Evolutionary conservation across 768 basidiomycete species (phyloP), one percentile per base, ranked within the genome.

Genomic region (Rhodotorula graminis): DNA sequence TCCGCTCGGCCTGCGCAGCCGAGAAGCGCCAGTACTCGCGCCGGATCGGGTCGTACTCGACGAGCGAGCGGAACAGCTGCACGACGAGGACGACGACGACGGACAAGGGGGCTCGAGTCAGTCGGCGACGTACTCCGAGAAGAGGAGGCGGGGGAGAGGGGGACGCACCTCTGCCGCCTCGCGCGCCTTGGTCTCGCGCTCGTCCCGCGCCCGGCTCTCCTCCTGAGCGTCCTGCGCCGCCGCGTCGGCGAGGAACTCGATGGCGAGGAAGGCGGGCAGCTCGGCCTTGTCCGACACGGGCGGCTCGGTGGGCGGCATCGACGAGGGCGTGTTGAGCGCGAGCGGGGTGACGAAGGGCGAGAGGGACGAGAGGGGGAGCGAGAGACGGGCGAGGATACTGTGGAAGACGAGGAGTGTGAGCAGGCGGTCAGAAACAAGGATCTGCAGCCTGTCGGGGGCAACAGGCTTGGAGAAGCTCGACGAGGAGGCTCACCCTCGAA

Each of bases 241-340:
- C 12, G 63, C 65, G 12, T 70, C 74, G 1, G 92, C 93, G 72
- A 92, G 75, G 80, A 93, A 92, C 80, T 95, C 93, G 60, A 94
- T 83, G 16, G 93, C 93, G 31, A 87, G 84, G 11, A 86, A 83
- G 67, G 90, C 89, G 5, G 93, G 93, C 15, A 95, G 82, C 53
- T 90, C 84, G 9, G 92, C 89, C 44, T 90, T 88, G 71, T 92
- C 89, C 42, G 91, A 82, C 80, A 92, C 89, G 29, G 85, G 71
- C 2, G 90, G 85, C 9, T 74, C 77, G 71, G 78, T 73, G 60
- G 75, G 31, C 60, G 52, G 46, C 63, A 42, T 37, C 66, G 81
- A 47, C 5, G 70, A 23, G 57, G 72, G 67, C 27, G 67, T 57
- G 53, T 72, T 72, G 33, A 72, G 61, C 1, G 88, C 85, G 80